Evolutionary conservation across 2,329 filamentous ascomycete genomes (phyloP).

Genomic region (Ascosphaera acerosa): DNA sequence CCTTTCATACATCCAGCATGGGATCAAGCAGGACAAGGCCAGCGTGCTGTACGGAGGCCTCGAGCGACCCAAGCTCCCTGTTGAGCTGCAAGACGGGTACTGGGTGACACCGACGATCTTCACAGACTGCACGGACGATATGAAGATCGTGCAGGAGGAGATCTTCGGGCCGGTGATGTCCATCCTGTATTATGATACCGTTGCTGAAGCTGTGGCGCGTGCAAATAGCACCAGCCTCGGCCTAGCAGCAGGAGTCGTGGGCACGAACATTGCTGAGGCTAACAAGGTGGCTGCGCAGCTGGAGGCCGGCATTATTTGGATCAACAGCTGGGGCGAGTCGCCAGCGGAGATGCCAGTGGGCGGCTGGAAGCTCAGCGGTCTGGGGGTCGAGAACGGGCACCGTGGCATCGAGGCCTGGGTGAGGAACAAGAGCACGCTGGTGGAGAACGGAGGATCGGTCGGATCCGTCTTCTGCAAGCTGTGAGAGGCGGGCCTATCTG

Average conservation of each 20-base stretch:
- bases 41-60: constrained; percentile 47
- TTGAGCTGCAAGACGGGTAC: constrained; percentile 36
- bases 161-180: constrained; percentile 79
- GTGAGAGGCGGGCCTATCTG: constrained; percentile 13
- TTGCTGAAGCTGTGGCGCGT: constrained; percentile 43
- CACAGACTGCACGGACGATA: constrained; percentile 58
- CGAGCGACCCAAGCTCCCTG: constrained; percentile 25
- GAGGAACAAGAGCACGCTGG: constrained; percentile 64
- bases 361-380: constrained; percentile 73
- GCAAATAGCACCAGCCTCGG: constrained; percentile 58
- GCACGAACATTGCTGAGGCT: constrained; percentile 44
- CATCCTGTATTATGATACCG: constrained; percentile 44
- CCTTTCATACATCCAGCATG: constrained; percentile 47
- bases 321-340: constrained; percentile 83
- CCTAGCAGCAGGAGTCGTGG: constrained; percentile 65
- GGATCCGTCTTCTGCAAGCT: constrained; percentile 50
- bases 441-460: constrained; percentile 51
- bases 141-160: constrained; percentile 58
- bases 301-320: constrained; percentile 71
- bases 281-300: constrained; percentile 45
- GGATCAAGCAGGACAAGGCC: constrained; percentile 46
- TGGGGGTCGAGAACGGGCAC: constrained; percentile 68
- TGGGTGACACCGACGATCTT: constrained; percentile 72
- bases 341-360: constrained; percentile 83
- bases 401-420: constrained; percentile 61